These are phyloP conservation scores for Mrakia hoshinonis DNA, from an alignment of 768 basidiomycete genomes.

Conservation along the genomic window DNA sequence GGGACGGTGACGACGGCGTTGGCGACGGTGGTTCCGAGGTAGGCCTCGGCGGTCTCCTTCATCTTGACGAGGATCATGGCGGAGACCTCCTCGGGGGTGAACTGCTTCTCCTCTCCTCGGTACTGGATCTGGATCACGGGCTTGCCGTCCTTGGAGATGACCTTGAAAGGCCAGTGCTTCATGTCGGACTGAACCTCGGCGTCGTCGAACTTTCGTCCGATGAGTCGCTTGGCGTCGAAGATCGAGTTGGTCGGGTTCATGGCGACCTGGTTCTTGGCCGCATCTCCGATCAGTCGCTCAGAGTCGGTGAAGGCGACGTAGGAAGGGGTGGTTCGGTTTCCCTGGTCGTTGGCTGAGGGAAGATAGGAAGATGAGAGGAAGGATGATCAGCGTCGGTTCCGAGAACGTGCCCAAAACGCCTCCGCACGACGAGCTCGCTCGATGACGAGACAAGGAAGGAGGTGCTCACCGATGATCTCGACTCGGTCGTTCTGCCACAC, in stretches of 20 bases:
- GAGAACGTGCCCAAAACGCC: neutral
- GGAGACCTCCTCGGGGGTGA: slow-evolving; percentile 58
- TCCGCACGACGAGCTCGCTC: neutral
- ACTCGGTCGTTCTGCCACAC: slow-evolving; percentile 99
- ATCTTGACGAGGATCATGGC: slow-evolving; percentile 57
- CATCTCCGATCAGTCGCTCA: slow-evolving; percentile 97
- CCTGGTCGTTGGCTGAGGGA: slow-evolving; percentile 46
- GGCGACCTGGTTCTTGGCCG: slow-evolving; percentile 96
- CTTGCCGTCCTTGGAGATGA: slow-evolving; percentile 29
- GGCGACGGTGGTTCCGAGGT: slow-evolving; percentile 43
- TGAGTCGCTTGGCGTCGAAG: slow-evolving; percentile 93
- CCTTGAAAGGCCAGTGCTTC: slow-evolving; percentile 46
- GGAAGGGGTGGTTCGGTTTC: slow-evolving; percentile 85
- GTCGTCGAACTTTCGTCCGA: slow-evolving; percentile 44
- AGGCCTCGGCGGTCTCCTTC: slow-evolving; percentile 64
- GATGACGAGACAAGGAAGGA: neutral
- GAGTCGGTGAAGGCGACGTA: slow-evolving; percentile 68
- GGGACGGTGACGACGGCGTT: slow-evolving; percentile 50
- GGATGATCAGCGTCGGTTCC: neutral
- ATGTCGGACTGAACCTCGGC: slow-evolving; percentile 48
- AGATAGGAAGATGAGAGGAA: neutral
- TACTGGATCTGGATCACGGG: slow-evolving; percentile 26
- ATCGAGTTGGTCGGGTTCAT: slow-evolving; percentile 61
- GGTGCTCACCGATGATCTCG: slow-evolving; percentile 65
- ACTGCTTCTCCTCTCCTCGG: slow-evolving; percentile 28